These are phyloP conservation scores for Alternaria gansuensis DNA, from an alignment of 2,329 filamentous ascomycete genomes.

Conservation along the genomic window DNA sequence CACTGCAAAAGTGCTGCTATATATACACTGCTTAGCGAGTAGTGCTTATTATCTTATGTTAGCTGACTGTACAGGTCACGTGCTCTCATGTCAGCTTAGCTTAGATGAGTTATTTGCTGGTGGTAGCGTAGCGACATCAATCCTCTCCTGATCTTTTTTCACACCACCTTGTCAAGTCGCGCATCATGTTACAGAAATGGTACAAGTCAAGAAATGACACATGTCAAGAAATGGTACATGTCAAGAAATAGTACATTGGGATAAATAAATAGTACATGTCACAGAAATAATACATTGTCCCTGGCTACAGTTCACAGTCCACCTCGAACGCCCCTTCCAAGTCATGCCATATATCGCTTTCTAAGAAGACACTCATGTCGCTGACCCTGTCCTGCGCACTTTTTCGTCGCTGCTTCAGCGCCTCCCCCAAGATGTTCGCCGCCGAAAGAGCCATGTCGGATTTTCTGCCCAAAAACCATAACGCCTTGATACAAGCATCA, in stretches of 20 bases:
- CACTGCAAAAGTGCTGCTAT: too few species aligned
- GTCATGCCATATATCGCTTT: slow-evolving; percentile 40
- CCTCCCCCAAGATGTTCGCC: slow-evolving; percentile 51
- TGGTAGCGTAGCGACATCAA: too few species aligned
- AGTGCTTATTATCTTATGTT: too few species aligned
- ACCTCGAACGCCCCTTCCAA: slow-evolving; percentile 30
- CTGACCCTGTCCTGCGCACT: slow-evolving; percentile 33
- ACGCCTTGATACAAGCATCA: slow-evolving; percentile 62
- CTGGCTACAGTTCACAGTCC: slow-evolving; percentile 29
- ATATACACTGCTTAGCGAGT: too few species aligned
- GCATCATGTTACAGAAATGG: not conserved
- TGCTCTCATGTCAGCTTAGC: too few species aligned
- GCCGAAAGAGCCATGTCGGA: slow-evolving; percentile 61
- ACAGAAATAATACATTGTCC: slow-evolving; percentile 11
- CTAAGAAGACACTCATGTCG: slow-evolving; percentile 39
- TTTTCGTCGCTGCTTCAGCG: slow-evolving; percentile 42
- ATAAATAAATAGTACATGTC: not conserved
- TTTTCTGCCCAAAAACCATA: slow-evolving; percentile 65
- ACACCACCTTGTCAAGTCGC: slow-evolving; percentile 1
- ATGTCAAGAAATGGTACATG: too few species aligned
- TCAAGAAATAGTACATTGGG: too few species aligned
- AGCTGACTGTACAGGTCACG: too few species aligned
- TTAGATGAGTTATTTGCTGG: too few species aligned
- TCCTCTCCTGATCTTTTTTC: not conserved
- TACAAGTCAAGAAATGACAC: too few species aligned